Evolutionary conservation across 176 grass and related monocot species (phyloP), one percentile per base, ranked within the genome.

Genomic region (Avena atlantica): DNA sequence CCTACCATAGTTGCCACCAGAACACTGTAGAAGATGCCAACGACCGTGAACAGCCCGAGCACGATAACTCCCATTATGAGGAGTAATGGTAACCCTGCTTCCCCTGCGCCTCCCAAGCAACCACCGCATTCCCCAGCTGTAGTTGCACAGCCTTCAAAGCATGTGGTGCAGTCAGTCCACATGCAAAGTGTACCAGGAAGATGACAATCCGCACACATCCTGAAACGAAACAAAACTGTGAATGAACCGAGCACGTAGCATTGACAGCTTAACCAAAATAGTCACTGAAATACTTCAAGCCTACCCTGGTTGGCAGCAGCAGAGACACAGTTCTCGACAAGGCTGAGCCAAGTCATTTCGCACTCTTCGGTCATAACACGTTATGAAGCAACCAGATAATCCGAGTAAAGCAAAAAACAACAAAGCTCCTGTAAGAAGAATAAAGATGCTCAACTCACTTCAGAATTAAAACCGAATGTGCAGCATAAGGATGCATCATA

Each of bases 281-380:
- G 8, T 52, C 58, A 63, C 7, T 31, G 24, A 71, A 62, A 12
- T 85, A 63, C 69, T 58, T 2, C 52, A 83, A 85, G 73, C 44
- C 73, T 96, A 96, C 97, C 97, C 94, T 85, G 97, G 97, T 56
- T 96, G 97, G 85, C 97, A 99, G 79, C 97, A 99, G 84, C 97
- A 99, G 80, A 96, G 92, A 90, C 97, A 99, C 20, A 99, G 79
- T 78, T 99, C 93, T 91, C 94, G 89, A 78, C 97, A 99, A 58
- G 97, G 97, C 81, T 99, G 97, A 84, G 92, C 87, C 87, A 99
- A 88, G 86, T 99, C 97, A 90, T 90, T 94, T 9, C 90, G 87
- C 13, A 99, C 94, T 93, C 91, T 92, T 85, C 91, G 90, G 67
- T 99, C 97, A 82, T 92, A 99, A 81, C 97, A 99, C 21, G 97